A percentile compares a stretch with the other conserved stretches of the same genome.
These are phyloP conservation scores for Trichoderma sp. DNA, from an alignment of 2,329 filamentous ascomycete genomes.

Conservation along the genomic window DNA sequence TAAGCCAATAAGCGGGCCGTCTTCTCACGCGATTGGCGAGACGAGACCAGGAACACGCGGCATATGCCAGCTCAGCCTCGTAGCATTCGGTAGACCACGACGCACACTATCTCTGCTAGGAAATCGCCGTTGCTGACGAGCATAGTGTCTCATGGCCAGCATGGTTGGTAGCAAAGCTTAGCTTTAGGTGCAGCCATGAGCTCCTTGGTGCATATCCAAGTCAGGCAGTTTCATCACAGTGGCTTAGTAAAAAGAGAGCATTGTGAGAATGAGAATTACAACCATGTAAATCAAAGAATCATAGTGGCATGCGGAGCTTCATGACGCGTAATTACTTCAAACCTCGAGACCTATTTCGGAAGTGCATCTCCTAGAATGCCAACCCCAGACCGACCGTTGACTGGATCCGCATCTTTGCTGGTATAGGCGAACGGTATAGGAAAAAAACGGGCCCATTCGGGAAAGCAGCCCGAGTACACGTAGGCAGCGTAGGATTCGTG, in stretches of 20 bases:
- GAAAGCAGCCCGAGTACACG: neutral
- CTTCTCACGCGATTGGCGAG: neutral
- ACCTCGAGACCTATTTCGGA: neutral
- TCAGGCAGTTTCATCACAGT: neutral
- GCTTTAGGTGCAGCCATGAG: neutral
- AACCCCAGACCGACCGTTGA: neutral
- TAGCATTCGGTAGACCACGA: neutral
- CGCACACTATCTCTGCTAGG: neutral
- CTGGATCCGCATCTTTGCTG: neutral
- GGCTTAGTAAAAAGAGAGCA: neutral
- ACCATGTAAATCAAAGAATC: neutral
- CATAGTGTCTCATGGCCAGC: neutral
- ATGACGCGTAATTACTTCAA: neutral
- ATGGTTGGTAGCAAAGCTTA: neutral
- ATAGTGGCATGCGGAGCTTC: neutral
- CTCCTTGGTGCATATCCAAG: neutral
- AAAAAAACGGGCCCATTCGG: neutral
- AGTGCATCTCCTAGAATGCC: neutral
- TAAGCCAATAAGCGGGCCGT: neutral
- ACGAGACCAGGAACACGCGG: slow-evolving; percentile 1
- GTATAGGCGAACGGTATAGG: neutral
- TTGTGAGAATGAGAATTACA: neutral
- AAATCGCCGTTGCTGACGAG: neutral
- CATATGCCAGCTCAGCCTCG: slow-evolving; percentile 18
- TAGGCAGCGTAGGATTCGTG: neutral